Percentiles rank a stretch among this genome's conserved stretches.
Conservation (phyloP, 805 yeast genomes). For the Spathaspora sp. region DNA sequence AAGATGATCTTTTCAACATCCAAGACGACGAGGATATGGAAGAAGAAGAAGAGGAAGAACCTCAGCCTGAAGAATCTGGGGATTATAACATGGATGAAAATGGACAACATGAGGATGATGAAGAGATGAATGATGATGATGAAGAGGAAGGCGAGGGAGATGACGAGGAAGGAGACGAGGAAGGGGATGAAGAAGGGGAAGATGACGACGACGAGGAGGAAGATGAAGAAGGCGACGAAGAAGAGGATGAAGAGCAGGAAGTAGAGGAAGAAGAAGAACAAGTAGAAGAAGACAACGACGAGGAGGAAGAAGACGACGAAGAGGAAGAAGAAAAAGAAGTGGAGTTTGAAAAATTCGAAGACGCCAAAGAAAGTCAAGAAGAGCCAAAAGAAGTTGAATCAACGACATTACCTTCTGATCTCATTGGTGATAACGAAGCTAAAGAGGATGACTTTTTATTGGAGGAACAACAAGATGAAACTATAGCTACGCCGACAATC, state of each 20-base stretch:
- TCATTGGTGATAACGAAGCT: background rate
- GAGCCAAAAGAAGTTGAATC: conserved; percentile 8
- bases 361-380: conserved; percentile 6
- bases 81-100: conserved; percentile 14
- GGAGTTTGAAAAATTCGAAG: conserved; percentile 12
- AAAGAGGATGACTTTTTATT: background rate
- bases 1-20: conserved; percentile 24
- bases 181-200: conserved; percentile 16
- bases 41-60: conserved; percentile 15
- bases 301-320: conserved; percentile 5
- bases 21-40: conserved; percentile 11
- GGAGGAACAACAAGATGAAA: background rate
- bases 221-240: conserved; percentile 13
- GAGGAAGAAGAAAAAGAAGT: conserved; percentile 11
- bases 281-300: conserved; percentile 8
- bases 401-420: background rate
- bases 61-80: conserved; percentile 8
- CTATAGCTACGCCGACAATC: background rate
- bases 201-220: conserved; percentile 14
- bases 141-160: conserved; percentile 13
- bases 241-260: conserved; percentile 15
- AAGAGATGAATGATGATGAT: conserved; percentile 14
- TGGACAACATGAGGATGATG: conserved; percentile 15
- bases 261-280: conserved; percentile 12
- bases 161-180: conserved; percentile 15